Evolutionary conservation across 768 basidiomycete genomes (phyloP).

Genomic region (Kwoniella botswanensis): DNA sequence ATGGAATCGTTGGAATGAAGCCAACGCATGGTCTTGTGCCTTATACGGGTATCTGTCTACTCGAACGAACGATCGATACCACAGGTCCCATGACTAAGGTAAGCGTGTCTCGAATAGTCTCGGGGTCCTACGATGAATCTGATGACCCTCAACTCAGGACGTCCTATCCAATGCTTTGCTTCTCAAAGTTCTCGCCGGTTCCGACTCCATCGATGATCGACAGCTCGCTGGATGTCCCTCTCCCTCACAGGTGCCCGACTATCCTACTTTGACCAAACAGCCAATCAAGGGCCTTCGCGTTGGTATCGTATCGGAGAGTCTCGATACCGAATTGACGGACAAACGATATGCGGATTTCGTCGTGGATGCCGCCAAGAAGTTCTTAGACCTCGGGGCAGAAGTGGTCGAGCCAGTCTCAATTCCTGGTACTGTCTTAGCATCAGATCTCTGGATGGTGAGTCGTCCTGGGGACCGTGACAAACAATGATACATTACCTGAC

Average conservation of each 20-base stretch:
- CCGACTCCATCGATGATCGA: slow-evolving; percentile 63
- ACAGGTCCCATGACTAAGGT: slow-evolving; percentile 55
- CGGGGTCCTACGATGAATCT: neutral
- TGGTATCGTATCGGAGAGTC: slow-evolving; percentile 61
- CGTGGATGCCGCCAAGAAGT: slow-evolving; percentile 57
- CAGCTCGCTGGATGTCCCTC: slow-evolving; percentile 57
- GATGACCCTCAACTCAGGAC: slow-evolving; percentile 31
- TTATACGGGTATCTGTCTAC: slow-evolving; percentile 60
- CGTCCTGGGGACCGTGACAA: neutral
- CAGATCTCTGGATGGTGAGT: slow-evolving; percentile 41
- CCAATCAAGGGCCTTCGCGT: slow-evolving; percentile 59
- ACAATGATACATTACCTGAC: neutral
- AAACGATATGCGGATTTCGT: slow-evolving; percentile 59
- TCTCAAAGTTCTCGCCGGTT: slow-evolving; percentile 61
- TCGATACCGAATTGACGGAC: slow-evolving; percentile 58
- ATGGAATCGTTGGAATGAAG: slow-evolving; percentile 62
- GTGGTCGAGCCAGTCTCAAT: slow-evolving; percentile 61
- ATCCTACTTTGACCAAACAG: slow-evolving; percentile 39
- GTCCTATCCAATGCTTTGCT: slow-evolving; percentile 62
- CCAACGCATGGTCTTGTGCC: slow-evolving; percentile 62
- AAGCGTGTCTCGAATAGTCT: neutral
- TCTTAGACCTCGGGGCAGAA: slow-evolving; percentile 59
- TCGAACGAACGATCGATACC: slow-evolving; percentile 36
- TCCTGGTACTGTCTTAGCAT: slow-evolving; percentile 56
- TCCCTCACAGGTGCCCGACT: slow-evolving; percentile 58